These are phyloP conservation scores for Linanthus parryae DNA, from an alignment of 148 eudicot species.

Conservation along the genomic window DNA sequence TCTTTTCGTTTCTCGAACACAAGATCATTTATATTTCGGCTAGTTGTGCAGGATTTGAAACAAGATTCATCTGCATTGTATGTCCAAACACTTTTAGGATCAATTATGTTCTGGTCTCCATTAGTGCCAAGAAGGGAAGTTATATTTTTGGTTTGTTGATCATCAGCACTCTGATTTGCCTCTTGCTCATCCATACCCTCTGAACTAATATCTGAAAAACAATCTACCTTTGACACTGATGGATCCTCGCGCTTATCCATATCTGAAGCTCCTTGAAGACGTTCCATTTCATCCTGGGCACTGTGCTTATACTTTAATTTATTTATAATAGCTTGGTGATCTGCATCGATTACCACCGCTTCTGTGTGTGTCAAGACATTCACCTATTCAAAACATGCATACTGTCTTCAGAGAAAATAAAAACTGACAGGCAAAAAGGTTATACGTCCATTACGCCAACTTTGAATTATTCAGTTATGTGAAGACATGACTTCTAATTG, in stretches of 20 bases:
- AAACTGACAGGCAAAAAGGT: background rate
- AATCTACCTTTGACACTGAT: no score
- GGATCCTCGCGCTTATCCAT: no score
- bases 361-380: slow-evolving; percentile 61
- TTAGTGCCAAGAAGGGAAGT: background rate
- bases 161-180: slow-evolving; percentile 6
- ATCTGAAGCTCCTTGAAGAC: no score
- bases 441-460: background rate
- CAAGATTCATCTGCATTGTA: background rate
- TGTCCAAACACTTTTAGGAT: no score
- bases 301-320: slow-evolving; percentile 36
- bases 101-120: no score
- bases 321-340: slow-evolving; percentile 15
- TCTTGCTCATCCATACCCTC: no score
- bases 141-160: slow-evolving; percentile 5
- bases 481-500: no score
- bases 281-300: slow-evolving; percentile 56
- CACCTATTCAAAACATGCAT: no score
- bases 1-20: no score
- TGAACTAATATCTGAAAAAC: no score
- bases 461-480: no score
- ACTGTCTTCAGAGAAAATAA: background rate
- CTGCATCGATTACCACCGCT: slow-evolving; percentile 15
- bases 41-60: no score
- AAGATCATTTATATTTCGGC: background rate